Conservation (phyloP, 2,329 filamentous ascomycete species). For the Xylariales sp. region DNA sequence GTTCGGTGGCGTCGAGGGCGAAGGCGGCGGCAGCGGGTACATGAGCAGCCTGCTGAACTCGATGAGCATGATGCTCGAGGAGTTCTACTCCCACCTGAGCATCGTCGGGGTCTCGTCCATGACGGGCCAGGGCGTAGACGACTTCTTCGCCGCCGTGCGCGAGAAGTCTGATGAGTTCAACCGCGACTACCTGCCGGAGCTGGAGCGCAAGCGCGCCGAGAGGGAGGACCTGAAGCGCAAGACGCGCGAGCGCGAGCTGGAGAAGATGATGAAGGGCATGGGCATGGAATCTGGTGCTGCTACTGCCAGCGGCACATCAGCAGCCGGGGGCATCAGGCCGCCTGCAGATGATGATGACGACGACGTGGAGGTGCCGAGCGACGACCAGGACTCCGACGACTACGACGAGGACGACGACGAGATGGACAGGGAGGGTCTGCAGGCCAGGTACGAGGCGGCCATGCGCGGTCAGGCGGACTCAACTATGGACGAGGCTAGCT, state of each 20-base stretch:
- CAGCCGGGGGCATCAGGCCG: constrained; percentile 24
- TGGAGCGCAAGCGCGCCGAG: constrained; percentile 72
- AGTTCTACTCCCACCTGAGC: constrained; percentile 92
- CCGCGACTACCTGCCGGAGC: constrained; percentile 85
- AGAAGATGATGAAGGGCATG: constrained; percentile 95
- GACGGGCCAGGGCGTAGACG: constrained; percentile 85
- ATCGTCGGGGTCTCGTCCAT: constrained; percentile 93
- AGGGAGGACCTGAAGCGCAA: constrained; percentile 71
- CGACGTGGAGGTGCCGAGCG: constrained; percentile 37
- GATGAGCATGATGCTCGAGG: constrained; percentile 95
- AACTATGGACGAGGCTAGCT: constrained; percentile 52
- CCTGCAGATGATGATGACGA: constrained; percentile 44
- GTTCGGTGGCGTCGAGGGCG: constrained; percentile 68
- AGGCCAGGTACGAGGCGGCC: constrained; percentile 73
- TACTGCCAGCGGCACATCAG: constrained; percentile 13
- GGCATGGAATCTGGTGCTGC: constrained; percentile 33
- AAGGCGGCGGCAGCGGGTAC: constrained; percentile 78
- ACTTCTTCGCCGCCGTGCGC: constrained; percentile 87
- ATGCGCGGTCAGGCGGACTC: constrained; percentile 55
- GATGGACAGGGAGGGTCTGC: constrained; percentile 60
- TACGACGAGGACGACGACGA: constrained; percentile 58
- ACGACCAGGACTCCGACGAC: constrained; percentile 55
- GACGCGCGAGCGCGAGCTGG: constrained; percentile 74
- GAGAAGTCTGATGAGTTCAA: constrained; percentile 87
- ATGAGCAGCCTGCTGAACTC: constrained; percentile 95